Base-by-base conservation (phyloP, 805 yeast species). In the Candida tibetensis region DNA sequence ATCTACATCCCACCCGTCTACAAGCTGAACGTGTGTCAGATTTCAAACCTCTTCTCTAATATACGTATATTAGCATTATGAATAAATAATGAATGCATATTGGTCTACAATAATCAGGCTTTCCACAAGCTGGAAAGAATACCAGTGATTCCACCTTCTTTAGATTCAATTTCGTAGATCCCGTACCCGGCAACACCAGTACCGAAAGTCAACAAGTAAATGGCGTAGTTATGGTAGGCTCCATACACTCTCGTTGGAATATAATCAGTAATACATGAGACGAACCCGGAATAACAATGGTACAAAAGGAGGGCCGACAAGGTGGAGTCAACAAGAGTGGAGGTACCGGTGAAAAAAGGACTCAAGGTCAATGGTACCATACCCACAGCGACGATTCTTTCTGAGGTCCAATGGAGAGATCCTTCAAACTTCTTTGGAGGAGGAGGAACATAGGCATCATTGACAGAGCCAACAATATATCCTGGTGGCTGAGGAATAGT, bases 181-280 rank as follows among this genome's bases (percentile, higher is more conserved):
- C 95, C 95, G 58, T 82, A 85, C 16, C 79, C 76, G 13, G 82
- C 78, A 28, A 83, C 62, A 17, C 74, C 72, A 17, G 86, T 71
- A 32, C 93, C 91, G 17, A 79, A 57, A 27, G 79, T 69, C 54
- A 85, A 69, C 33, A 80, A 53, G 48, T 73, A 71, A 74, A 76
- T 76, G 40, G 86, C 85, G 42, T 58, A 60, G 41, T 66, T 71
- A 62, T 83, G 86, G 73, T 76, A 72, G 23, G 69, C 47, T 12
- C 90, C 89, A 52, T 75, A 85, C 25, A 80, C 85, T 66, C 91
- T 76, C 55, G 67, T 66, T 36, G 91, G 93, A 38, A 85, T 81
- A 64, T 84, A 83, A 61, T 85, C 93, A 40, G 76, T 75, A 50
- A 85, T 85, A 70, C 93, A 83, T 30, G 86, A 71, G 53, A 79